Conservation (phyloP, 371 early-diverging fungal genomes). For the Mucor piriformis region DNA sequence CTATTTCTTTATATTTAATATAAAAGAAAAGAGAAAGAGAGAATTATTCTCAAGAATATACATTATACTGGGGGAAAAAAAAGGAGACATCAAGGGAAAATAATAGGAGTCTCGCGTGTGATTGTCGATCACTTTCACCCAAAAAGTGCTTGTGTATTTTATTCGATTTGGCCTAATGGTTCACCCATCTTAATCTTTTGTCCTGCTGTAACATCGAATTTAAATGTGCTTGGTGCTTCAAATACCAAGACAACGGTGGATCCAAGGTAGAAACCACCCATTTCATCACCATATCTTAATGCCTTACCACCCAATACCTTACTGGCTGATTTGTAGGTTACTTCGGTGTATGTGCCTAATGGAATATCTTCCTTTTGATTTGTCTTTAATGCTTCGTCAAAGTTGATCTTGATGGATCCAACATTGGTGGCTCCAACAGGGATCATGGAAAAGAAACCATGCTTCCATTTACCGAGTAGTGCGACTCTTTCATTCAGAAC, state of each 20-base stretch:
- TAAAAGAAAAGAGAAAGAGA: slow-evolving; percentile 2
- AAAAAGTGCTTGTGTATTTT: slow-evolving; percentile 3
- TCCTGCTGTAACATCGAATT: slow-evolving; percentile 73
- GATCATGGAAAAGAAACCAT: slow-evolving; percentile 95
- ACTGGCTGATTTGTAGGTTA: slow-evolving; percentile 68
- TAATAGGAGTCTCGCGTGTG: not conserved
- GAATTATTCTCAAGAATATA: not conserved
- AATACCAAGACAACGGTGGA: slow-evolving; percentile 97
- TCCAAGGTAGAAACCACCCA: slow-evolving; percentile 95
- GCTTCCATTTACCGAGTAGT: slow-evolving; percentile 87
- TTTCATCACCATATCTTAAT: slow-evolving; percentile 79
- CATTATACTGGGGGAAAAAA: too few species aligned
- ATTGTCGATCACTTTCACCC: not conserved
- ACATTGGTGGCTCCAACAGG: slow-evolving; percentile 98
- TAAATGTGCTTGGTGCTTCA: slow-evolving; percentile 87
- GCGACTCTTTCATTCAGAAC: slow-evolving; percentile 95
- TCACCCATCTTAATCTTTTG: slow-evolving; percentile 87
- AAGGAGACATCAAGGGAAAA: not conserved
- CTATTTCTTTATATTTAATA: not conserved
- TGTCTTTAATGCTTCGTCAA: slow-evolving; percentile 82
- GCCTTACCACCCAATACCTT: slow-evolving; percentile 69
- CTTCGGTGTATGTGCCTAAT: slow-evolving; percentile 80
- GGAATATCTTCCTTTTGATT: slow-evolving; percentile 65
- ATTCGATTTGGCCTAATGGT: slow-evolving; percentile 63
- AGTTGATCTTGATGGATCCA: slow-evolving; percentile 90